Conservation (phyloP, 1,284 basidiomycete genomes). For the Anthracocystis walkeri region DNA sequence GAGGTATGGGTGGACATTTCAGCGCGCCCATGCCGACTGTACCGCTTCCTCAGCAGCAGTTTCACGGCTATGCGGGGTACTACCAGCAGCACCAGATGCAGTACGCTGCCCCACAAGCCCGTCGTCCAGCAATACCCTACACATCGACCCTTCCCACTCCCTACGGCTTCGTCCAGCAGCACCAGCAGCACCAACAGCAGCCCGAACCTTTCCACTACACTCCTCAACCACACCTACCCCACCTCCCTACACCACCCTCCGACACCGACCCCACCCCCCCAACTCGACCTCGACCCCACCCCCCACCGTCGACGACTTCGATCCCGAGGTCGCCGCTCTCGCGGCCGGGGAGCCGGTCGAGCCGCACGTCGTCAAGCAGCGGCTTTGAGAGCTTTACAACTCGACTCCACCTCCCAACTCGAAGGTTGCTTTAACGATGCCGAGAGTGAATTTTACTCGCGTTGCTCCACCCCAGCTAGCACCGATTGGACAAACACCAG, state of each 20-base stretch:
- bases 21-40: slow-evolving; percentile 43
- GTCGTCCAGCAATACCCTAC: not conserved
- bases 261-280: not conserved
- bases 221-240: not conserved
- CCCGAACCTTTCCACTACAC: not conserved
- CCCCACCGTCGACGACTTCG: slow-evolving; percentile 31
- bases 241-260: not conserved
- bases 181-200: slow-evolving; percentile 12
- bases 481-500: slow-evolving; percentile 6
- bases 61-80: not conserved
- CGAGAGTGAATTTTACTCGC: slow-evolving; percentile 20
- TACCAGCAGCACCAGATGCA: slow-evolving; percentile 12
- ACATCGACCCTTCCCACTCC: slow-evolving; percentile 23
- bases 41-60: slow-evolving; percentile 24
- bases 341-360: slow-evolving; percentile 57
- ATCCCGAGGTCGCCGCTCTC: slow-evolving; percentile 51
- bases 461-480: slow-evolving; percentile 29
- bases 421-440: slow-evolving; percentile 13
- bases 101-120: slow-evolving; percentile 3
- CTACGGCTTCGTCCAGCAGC: slow-evolving; percentile 19
- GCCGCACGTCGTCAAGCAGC: slow-evolving; percentile 57
- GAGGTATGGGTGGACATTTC: slow-evolving; percentile 14
- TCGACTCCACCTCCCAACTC: slow-evolving; percentile 27
- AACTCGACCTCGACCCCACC: not conserved
- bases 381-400: slow-evolving; percentile 36